These are phyloP conservation scores for Brassica balearica DNA, from an alignment of 441 rosid genomes.

Conservation along the genomic window DNA sequence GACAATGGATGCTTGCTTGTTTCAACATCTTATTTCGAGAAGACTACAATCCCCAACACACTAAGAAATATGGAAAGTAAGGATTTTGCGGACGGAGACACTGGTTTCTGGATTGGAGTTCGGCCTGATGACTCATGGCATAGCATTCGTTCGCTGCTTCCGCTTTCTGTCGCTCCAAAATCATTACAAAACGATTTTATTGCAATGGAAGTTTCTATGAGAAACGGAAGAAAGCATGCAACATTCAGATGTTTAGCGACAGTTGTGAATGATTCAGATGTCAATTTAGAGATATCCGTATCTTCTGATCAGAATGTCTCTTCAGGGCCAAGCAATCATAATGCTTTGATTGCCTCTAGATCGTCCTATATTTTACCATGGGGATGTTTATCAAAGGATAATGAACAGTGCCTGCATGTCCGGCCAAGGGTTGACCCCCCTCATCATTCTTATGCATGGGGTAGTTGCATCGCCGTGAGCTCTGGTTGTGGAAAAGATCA, in stretches of 20 bases:
- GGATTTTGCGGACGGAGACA: constrained; percentile 60
- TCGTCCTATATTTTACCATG: constrained; percentile 88
- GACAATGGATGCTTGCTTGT: constrained; percentile 76
- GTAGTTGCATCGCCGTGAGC: constrained; percentile 66
- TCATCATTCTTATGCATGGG: constrained; percentile 74
- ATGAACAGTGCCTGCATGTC: constrained; percentile 72
- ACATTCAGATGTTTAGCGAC: constrained; percentile 93
- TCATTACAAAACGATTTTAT: constrained; percentile 64
- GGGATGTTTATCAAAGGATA: constrained; percentile 74
- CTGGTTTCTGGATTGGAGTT: constrained; percentile 94
- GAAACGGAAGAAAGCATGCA: constrained; percentile 96
- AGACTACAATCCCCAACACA: constrained; percentile 61
- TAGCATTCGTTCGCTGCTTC: constrained; percentile 89
- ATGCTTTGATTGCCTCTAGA: constrained; percentile 65
- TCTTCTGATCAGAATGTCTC: constrained; percentile 50
- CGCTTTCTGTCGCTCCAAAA: constrained; percentile 85
- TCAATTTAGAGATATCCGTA: constrained; percentile 74
- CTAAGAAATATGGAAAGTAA: constrained; percentile 58
- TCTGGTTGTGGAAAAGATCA: constrained; percentile 81
- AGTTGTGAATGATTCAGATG: constrained; percentile 86
- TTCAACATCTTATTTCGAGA: constrained; percentile 86
- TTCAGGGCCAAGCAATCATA: constrained; percentile 52
- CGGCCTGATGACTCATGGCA: constrained; percentile 74
- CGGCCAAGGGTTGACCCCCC: constrained; percentile 69
- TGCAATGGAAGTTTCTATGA: constrained; percentile 91